phyloP scores from a whole-genome alignment of 2,329 filamentous ascomycete genomes.

The Fusarium palustre region DNA sequence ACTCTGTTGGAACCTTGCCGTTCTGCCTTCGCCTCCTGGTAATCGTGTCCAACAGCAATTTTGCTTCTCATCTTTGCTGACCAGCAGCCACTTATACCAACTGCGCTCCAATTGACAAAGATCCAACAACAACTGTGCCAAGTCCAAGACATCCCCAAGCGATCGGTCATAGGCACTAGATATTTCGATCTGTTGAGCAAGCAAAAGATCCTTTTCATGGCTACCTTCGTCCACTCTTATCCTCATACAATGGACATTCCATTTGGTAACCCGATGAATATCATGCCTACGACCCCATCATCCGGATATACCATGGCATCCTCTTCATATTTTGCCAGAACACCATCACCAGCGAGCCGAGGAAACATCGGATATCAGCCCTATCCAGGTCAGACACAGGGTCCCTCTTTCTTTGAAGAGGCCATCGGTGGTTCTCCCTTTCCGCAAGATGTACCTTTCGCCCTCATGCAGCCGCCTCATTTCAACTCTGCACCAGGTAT shows the following conservation, averaged over 20 bases:
- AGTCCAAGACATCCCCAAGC: background rate
- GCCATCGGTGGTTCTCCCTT: conserved; percentile 41
- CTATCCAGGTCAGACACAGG: conserved; percentile 32
- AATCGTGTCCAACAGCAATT: background rate
- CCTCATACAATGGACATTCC: conserved; percentile 35
- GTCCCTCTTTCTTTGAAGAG: conserved; percentile 46
- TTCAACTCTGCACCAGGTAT: conserved; percentile 17
- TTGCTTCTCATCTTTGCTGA: background rate
- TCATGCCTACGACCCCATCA: conserved; percentile 31
- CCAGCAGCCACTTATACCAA: background rate
- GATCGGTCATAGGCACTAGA: background rate
- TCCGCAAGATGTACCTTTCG: conserved; percentile 34
- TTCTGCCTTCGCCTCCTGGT: background rate
- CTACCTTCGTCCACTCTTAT: conserved; percentile 38
- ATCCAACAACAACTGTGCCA: background rate
- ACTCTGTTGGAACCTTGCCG: background rate
- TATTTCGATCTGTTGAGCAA: conserved; percentile 5
- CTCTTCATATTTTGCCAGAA: conserved; percentile 39
- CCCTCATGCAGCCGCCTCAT: conserved; percentile 36
- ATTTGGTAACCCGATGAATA: conserved; percentile 27
- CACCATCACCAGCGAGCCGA: conserved; percentile 38
- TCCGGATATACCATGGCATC: conserved; percentile 37
- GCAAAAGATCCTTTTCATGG: conserved; percentile 17
- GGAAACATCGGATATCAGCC: conserved; percentile 36
- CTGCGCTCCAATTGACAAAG: too few species aligned